These are phyloP conservation scores for Aureococcus anophagefferens DNA, from an alignment of 108 stramenopile genomes.

Conservation along the genomic window DNA sequence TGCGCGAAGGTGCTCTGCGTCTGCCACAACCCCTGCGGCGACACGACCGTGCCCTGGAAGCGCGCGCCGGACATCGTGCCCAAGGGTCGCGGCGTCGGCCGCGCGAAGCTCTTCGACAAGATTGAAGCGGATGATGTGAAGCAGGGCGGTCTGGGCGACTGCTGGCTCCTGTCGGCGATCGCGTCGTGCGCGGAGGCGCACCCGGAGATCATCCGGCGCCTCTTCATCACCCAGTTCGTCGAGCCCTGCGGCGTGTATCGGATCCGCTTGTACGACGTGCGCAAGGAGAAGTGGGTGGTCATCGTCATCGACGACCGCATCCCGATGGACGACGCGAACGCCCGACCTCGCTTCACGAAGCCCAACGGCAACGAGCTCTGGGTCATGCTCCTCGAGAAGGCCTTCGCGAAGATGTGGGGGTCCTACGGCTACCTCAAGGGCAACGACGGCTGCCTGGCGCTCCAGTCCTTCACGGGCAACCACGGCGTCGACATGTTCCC, in stretches of 20 bases:
- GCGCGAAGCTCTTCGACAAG: slow-evolving; percentile 24
- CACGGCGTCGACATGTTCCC: too few relatives aligned
- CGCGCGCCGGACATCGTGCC: too few relatives aligned
- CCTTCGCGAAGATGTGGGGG: slow-evolving; percentile 38
- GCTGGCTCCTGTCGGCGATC: slow-evolving; percentile 15
- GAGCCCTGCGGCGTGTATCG: slow-evolving; percentile 26
- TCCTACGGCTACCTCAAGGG: slow-evolving; percentile 22
- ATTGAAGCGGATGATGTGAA: slow-evolving; percentile 11
- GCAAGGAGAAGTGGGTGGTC: slow-evolving; percentile 28
- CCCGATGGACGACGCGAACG: slow-evolving; percentile 3
- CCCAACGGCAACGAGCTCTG: slow-evolving; percentile 37
- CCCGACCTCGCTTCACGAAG: neutral
- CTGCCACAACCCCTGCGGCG: too few relatives aligned
- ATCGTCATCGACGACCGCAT: slow-evolving; percentile 31
- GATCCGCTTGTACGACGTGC: slow-evolving; percentile 33
- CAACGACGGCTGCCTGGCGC: too few relatives aligned
- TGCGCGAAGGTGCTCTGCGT: too few relatives aligned
- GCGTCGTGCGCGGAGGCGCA: neutral
- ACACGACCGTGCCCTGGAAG: too few relatives aligned
- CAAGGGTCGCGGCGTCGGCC: neutral
- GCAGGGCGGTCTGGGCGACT: slow-evolving; percentile 10
- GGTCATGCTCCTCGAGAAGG: slow-evolving; percentile 39
- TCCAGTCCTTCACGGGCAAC: too few relatives aligned
- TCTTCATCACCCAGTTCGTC: slow-evolving; percentile 8
- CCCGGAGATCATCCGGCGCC: neutral